Percentiles rank a stretch among this genome's conserved stretches.
These are phyloP conservation scores for Triticum timopheevii DNA, from an alignment of 176 grass and related monocot species.

Conservation along the genomic window DNA sequence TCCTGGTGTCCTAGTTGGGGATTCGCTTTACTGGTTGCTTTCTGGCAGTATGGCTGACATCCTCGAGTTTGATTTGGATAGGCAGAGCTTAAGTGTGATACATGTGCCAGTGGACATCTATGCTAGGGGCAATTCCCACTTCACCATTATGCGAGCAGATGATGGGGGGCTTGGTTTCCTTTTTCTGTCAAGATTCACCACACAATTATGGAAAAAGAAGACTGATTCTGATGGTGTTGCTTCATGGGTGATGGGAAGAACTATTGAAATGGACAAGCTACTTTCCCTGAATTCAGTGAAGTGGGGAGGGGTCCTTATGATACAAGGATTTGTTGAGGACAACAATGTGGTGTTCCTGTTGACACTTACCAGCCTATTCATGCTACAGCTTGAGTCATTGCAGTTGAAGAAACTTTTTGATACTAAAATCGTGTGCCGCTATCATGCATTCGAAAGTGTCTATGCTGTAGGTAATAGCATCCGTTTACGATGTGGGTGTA, in stretches of 20 bases:
- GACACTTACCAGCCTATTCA: not conserved
- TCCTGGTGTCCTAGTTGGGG: too few species aligned
- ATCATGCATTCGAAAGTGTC: not conserved
- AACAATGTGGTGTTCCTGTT: not conserved
- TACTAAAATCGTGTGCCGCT: not conserved
- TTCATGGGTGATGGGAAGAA: conserved; percentile 8
- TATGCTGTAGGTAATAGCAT: not conserved
- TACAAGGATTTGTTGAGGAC: not conserved
- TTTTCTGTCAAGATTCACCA: not conserved
- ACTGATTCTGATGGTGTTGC: not conserved
- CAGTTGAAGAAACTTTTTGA: not conserved
- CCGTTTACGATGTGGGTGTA: not conserved
- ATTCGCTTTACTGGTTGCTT: too few species aligned
- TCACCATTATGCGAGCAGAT: too few species aligned
- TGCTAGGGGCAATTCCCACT: too few species aligned
- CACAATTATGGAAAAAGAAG: conserved; percentile 4
- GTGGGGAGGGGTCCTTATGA: not conserved
- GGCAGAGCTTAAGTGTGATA: too few species aligned
- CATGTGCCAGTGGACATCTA: too few species aligned
- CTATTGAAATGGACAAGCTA: not conserved
- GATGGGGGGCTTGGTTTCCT: too few species aligned
- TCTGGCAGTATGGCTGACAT: too few species aligned
- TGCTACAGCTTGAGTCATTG: not conserved
- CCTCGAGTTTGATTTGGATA: too few species aligned
- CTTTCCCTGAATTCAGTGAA: not conserved